A percentile compares a stretch with the other conserved stretches of the same genome.
Evolutionary conservation across 164 flowering plant species (phyloP).

Genomic region (Nymphaea colorata): DNA sequence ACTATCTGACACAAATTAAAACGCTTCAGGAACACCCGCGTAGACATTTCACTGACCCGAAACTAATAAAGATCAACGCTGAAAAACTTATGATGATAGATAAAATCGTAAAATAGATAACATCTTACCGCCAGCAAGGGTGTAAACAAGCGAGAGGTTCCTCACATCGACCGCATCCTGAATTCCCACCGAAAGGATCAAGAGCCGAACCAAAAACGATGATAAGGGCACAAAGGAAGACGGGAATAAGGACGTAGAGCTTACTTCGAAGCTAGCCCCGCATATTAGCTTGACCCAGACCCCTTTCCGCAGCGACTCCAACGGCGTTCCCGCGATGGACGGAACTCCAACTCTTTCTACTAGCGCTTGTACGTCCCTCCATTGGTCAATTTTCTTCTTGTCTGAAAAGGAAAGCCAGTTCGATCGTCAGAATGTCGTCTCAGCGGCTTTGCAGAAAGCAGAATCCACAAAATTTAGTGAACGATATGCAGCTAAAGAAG

Average conservation of each 20-base stretch:
- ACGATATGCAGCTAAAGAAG: too few species aligned
- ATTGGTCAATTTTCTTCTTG: not conserved
- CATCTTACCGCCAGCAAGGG: conserved; percentile 69
- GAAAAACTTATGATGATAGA: too few species aligned
- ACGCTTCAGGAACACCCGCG: too few species aligned
- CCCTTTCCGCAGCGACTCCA: conserved; percentile 47
- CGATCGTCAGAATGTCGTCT: not conserved
- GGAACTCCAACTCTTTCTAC: conserved; percentile 23
- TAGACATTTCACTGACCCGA: too few species aligned
- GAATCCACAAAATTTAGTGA: not conserved
- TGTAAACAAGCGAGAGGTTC: conserved; percentile 75
- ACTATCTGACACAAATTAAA: too few species aligned
- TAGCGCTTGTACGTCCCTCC: conserved; percentile 13
- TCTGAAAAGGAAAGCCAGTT: not conserved
- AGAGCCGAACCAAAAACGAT: not conserved
- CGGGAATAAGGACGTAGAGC: not conserved
- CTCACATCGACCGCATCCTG: conserved; percentile 71
- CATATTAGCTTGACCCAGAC: conserved; percentile 88
- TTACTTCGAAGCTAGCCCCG: conserved; percentile 85
- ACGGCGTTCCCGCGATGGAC: conserved; percentile 27
- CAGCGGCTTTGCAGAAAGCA: not conserved
- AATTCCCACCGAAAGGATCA: not conserved
- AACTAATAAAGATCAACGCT: too few species aligned
- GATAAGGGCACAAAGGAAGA: not conserved
- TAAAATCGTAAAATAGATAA: too few species aligned